Evolutionary conservation across 2,329 filamentous ascomycete genomes (phyloP).

Genomic region (Fusarium xylarioides): DNA sequence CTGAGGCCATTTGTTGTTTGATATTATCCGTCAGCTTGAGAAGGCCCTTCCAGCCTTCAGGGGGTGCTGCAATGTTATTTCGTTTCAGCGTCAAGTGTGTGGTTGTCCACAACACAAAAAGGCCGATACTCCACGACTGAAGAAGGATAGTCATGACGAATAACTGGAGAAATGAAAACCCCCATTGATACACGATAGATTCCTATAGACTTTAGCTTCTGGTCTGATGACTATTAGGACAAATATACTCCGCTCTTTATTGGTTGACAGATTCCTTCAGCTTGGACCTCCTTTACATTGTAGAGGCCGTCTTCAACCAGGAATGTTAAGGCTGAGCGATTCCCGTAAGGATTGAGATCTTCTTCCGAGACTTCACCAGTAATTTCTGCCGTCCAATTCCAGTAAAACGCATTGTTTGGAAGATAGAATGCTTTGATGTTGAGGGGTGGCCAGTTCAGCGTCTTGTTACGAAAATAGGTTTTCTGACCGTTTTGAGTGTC

Average conservation of each 20-base stretch:
- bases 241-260: neutral
- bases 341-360: no score
- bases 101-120: neutral
- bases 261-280: neutral
- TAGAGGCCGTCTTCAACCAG: neutral
- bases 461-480: neutral
- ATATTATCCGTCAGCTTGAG: neutral
- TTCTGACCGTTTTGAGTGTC: neutral
- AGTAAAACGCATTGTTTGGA: neutral
- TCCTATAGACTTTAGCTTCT: neutral
- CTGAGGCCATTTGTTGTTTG: neutral
- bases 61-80: neutral
- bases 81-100: neutral
- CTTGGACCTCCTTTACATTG: neutral
- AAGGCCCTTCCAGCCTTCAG: neutral
- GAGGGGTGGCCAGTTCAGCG: neutral
- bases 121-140: neutral
- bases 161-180: constrained; percentile 14
- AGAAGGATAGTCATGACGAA: neutral
- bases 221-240: no score
- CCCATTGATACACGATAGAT: neutral
- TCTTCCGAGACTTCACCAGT: no score
- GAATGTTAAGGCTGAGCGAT: neutral
- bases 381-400: neutral
- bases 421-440: neutral